Base-by-base conservation (phyloP, 1,284 basidiomycete genomes). In the Cutaneotrichosporon sp. region DNA sequence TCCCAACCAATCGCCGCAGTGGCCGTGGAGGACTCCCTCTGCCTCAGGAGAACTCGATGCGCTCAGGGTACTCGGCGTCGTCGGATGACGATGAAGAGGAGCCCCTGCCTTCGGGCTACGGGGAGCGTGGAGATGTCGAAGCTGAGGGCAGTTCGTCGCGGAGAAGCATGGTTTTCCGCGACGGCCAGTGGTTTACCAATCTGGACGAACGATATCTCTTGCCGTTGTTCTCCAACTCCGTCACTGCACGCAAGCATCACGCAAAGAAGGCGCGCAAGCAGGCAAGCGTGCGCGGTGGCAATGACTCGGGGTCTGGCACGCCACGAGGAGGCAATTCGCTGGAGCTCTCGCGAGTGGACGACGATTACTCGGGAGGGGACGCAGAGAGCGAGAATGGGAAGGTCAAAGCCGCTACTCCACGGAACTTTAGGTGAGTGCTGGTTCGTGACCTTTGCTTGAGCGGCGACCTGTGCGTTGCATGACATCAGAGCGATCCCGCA, bases 191-290 rank as follows among this genome's bases (percentile, higher is more conserved):
- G 93, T 98, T 98, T 83, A 92, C 92, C 62, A 81, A 86, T 27
- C 78, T 98, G 41, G 94, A 98, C 74, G 91, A 98, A 74, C 82
- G 91, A 55, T 98, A 97, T 71, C 79, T 98, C 16, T 75, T 97
- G 3, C 96, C 94, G 14, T 78, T 97, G 35, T 98, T 98, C 77
- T 91, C 88, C 52, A 97, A 97, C 71, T 87, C 87, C 9, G 92
- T 90, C 0, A 90, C 90, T 12, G 89, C 87, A 55, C 79, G 90
- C 59, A 85, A 87, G 51, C 90, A 90, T 79, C 85, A 91, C 61
- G 88, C 88, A 1, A 82, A 86, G 35, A 81, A 83, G 54, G 85
- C 84, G 3, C 78, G 82, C 27, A 46, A 33, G 38, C 51, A 52
- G 31, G 61, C 64, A 22, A 61, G 65, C 51, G 54, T 61, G 26